Base-by-base conservation (phyloP, 768 basidiomycete genomes). In the Terana coerulea region DNA sequence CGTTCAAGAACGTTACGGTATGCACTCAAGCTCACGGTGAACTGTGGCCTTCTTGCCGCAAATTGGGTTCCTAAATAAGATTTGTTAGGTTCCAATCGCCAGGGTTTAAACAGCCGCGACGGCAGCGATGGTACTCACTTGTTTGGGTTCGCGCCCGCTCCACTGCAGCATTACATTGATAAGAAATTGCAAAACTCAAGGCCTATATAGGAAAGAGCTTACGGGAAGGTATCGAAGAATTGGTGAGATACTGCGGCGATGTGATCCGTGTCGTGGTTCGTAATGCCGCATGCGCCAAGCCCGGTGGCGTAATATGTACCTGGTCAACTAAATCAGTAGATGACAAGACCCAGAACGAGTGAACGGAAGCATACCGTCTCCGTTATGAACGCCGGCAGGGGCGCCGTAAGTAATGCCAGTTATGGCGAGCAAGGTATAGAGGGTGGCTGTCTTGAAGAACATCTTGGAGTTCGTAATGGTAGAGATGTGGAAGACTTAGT, bases 151-250 rank as follows among this genome's bases (percentile, higher is more conserved):
- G 22, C 21, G 22, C 77, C 75, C 14, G 11, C 39, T 46, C 29
- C 22, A 53, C 52, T 21, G 40, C 45, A 39, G 48, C 21, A 22
- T 41, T 19, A 47, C 46, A 53, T 17, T 45, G 26, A 7, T 47
- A 7, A 10, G 52, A 53, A 9, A 53, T 46, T 1, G 52, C 52
- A n/a, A 25, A 44, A 24, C 40, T 48, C n/a, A 22, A 12, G 28
- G 47, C 33, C 11, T 46, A 14, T 10, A 12, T 15, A n/a, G n/a
- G n/a, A n/a, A n/a, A 15, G 24, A 19, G 14, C 83, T 55, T 64
- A 84, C 81, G 83, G 83, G 72, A 69, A 85, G 19, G 6, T 56
- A 62, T 88, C 85, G 63, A 75, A 87, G 17, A 86, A 65, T 2
- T 64, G 39, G 24, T 73, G 60, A 12, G 84, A 83, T 37, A 81